Evolutionary conservation across 2,329 filamentous ascomycete genomes (phyloP).

Genomic region (Magnaporthales sp.): DNA sequence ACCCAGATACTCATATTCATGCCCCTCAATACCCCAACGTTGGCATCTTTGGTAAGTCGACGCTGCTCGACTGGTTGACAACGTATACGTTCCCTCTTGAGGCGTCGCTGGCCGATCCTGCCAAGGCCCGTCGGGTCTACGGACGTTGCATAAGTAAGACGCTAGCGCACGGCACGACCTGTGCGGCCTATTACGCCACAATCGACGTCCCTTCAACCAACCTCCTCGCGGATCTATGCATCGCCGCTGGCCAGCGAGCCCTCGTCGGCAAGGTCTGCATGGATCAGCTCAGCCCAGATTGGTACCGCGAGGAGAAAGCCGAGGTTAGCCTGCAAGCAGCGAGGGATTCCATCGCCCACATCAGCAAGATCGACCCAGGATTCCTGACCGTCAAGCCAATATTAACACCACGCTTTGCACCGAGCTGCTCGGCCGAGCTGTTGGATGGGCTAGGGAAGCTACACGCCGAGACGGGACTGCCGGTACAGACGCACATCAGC

Average conservation of each 20-base stretch:
- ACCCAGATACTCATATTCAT: constrained; percentile 87
- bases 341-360: constrained; percentile 53
- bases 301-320: constrained; percentile 68
- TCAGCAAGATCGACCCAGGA: constrained; percentile 55
- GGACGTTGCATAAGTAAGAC: constrained; percentile 69
- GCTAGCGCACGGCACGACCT: constrained; percentile 84
- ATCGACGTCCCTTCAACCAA: constrained; percentile 84
- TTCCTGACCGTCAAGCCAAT: constrained; percentile 65
- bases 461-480: constrained; percentile 52
- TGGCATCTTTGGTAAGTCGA: constrained; percentile 88
- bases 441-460: constrained; percentile 57
- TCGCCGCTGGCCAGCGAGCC: constrained; percentile 73
- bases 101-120: constrained; percentile 56
- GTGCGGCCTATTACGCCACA: constrained; percentile 90
- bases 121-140: constrained; percentile 65
- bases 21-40: constrained; percentile 91
- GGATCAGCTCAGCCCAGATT: constrained; percentile 66
- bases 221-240: constrained; percentile 75
- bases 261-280: constrained; percentile 94
- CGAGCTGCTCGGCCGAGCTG: constrained; percentile 48
- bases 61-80: constrained; percentile 86
- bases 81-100: constrained; percentile 95
- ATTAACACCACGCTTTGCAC: constrained; percentile 66
- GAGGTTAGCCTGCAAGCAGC: constrained; percentile 49
- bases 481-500: constrained; percentile 82